A percentile compares a stretch with the other conserved stretches of the same genome.
These are phyloP conservation scores for Rhodotorula paludigena DNA, from an alignment of 768 basidiomycete genomes.

Conservation along the genomic window DNA sequence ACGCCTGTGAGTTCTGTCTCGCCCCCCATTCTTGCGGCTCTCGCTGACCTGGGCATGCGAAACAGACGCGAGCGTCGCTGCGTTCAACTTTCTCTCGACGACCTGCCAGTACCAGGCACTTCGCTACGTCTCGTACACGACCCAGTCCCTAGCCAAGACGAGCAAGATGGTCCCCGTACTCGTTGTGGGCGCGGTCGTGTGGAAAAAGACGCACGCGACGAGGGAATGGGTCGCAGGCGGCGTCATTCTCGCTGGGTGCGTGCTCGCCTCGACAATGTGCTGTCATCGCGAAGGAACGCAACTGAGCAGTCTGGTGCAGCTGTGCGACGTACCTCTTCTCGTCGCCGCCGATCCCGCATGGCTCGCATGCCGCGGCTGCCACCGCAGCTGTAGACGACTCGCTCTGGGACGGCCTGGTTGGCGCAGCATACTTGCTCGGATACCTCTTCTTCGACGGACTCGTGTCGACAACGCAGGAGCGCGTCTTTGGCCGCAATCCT, in stretches of 20 bases:
- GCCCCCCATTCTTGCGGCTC: neutral
- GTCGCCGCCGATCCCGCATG: conserved; percentile 17
- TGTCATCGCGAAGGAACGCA: accelerated
- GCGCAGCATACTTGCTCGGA: conserved; percentile 28
- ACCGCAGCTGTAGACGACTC: neutral
- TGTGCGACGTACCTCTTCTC: conserved; percentile 41
- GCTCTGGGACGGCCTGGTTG: conserved; percentile 13
- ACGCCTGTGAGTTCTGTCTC: neutral
- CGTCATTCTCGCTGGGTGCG: conserved; percentile 36
- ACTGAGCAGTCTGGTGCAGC: neutral
- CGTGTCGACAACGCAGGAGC: conserved; percentile 41
- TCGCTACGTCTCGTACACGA: conserved; percentile 35
- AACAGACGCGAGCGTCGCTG: conserved; percentile 31
- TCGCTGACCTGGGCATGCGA: neutral
- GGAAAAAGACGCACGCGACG: conserved; percentile 33
- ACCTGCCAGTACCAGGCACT: conserved; percentile 42
- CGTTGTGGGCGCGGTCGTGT: conserved; percentile 38
- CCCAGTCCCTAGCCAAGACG: conserved; percentile 41
- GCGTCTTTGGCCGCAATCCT: conserved; percentile 41
- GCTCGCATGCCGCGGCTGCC: conserved; percentile 2
- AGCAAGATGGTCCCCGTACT: conserved; percentile 44
- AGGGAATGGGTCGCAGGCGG: conserved; percentile 38
- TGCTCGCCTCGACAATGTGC: too few species aligned
- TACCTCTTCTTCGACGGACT: conserved; percentile 44
- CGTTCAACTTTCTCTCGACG: conserved; percentile 40